These are phyloP conservation scores for Chaetomiaceae sp. DNA, from an alignment of 2,329 filamentous ascomycete species.

Conservation along the genomic window DNA sequence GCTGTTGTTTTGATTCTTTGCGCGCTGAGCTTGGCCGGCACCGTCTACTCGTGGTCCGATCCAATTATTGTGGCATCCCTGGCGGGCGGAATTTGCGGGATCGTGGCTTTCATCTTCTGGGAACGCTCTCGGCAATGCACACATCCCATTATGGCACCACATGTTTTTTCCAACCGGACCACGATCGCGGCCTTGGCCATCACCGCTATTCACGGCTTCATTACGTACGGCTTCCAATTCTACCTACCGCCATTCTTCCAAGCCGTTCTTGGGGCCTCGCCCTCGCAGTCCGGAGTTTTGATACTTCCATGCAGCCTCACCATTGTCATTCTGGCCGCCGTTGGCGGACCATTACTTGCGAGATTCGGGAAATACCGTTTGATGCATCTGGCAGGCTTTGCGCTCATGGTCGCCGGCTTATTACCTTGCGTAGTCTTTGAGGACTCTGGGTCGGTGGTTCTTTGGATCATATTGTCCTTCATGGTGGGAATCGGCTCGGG, in stretches of 20 bases:
- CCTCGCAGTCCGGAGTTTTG: conserved; percentile 31
- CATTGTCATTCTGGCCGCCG: conserved; percentile 25
- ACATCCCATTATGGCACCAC: conserved; percentile 39
- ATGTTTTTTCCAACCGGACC: conserved; percentile 44
- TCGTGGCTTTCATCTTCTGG: conserved; percentile 22
- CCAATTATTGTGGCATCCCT: conserved; percentile 14
- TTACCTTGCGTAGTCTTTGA: conserved; percentile 37
- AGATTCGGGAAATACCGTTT: conserved; percentile 44
- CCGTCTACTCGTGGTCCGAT: conserved; percentile 19
- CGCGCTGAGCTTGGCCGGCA: conserved; percentile 21
- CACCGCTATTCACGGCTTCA: conserved; percentile 37
- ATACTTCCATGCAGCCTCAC: conserved; percentile 30
- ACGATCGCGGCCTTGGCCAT: conserved; percentile 31
- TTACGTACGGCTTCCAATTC: conserved; percentile 36
- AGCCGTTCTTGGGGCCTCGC: conserved; percentile 32
- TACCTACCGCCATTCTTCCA: conserved; percentile 47
- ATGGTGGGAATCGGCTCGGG: conserved; percentile 39
- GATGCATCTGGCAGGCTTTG: conserved; percentile 29
- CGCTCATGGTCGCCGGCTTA: conserved; percentile 33
- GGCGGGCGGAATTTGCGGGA: conserved; percentile 11
- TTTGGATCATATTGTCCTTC: conserved; percentile 38
- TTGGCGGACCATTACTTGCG: conserved; percentile 29
- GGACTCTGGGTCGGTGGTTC: conserved; percentile 26
- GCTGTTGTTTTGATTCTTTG: conserved; percentile 25
- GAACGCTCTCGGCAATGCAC: conserved; percentile 20